Conservation (phyloP, 768 basidiomycete genomes). For the Pisolithus orientalis region DNA sequence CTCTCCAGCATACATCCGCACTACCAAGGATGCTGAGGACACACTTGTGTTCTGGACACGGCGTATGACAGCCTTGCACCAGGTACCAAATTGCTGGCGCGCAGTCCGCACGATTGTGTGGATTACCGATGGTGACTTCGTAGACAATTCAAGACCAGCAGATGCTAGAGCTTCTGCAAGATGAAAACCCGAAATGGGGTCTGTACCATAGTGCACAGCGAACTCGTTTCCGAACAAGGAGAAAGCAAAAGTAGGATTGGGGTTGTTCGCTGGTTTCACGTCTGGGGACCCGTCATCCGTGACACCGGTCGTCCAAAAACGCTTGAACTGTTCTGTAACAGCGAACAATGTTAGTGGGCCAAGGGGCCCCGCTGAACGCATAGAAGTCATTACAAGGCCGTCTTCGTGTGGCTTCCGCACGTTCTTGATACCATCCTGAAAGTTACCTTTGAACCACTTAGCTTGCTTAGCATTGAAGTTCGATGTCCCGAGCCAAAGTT, state of each 20-base stretch:
- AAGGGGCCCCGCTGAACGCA: slow-evolving; percentile 25
- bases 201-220: slow-evolving; percentile 25
- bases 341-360: slow-evolving; percentile 3
- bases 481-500: too few relatives aligned
- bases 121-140: slow-evolving; percentile 3
- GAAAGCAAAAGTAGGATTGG: slow-evolving; percentile 5
- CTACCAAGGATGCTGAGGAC: slow-evolving; percentile 7
- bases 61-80: slow-evolving; percentile 18
- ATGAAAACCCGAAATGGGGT: slow-evolving; percentile 26
- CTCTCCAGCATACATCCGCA: slow-evolving; percentile 20
- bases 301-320: slow-evolving; percentile 20
- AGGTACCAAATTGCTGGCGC: slow-evolving; percentile 18
- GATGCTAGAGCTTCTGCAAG: slow-evolving; percentile 21
- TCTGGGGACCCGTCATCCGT: slow-evolving; percentile 7
- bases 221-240: slow-evolving; percentile 13
- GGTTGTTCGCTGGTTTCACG: too few relatives aligned
- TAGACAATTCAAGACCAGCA: background rate
- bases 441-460: slow-evolving; percentile 11
- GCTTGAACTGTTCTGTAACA: slow-evolving; percentile 15
- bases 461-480: background rate
- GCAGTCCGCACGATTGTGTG: slow-evolving; percentile 15
- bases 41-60: slow-evolving; percentile 6
- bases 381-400: slow-evolving; percentile 4
- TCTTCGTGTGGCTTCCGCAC: background rate
- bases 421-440: slow-evolving; percentile 17